Percentiles rank a stretch among this genome's conserved stretches.
Evolutionary conservation across 2,329 filamentous ascomycete genomes (phyloP).

Genomic region (Colletotrichum siamense): DNA sequence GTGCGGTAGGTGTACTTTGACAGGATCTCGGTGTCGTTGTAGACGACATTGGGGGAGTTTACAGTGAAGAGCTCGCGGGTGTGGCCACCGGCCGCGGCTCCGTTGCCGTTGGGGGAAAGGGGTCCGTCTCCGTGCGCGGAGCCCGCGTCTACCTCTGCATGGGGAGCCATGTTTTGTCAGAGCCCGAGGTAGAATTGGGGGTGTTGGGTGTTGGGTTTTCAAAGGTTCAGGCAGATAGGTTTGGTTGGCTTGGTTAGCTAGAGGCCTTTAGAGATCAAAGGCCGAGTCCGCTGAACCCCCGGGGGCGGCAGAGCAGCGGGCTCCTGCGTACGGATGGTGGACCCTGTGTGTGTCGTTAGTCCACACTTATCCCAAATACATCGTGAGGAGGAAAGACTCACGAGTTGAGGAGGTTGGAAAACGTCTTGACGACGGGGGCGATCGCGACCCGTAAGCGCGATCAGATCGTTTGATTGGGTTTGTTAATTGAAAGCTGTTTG

Average conservation of each 20-base stretch:
- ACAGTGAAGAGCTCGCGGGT: constrained; percentile 79
- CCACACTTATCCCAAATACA: neutral
- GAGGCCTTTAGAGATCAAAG: constrained; percentile 24
- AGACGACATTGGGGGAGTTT: constrained; percentile 89
- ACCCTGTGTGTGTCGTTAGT: constrained; percentile 59
- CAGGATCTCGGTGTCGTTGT: constrained; percentile 86
- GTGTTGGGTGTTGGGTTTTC: neutral
- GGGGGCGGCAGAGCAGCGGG: constrained; percentile 89
- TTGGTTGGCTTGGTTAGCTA: constrained; percentile 52
- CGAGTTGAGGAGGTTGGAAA: constrained; percentile 98
- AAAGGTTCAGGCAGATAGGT: constrained; percentile 26
- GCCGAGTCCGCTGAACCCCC: constrained; percentile 79
- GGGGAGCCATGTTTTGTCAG: constrained; percentile 78
- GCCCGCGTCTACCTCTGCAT: constrained; percentile 70
- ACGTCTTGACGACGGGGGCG: constrained; percentile 83
- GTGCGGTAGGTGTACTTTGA: constrained; percentile 98
- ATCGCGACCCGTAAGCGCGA: constrained; percentile 66
- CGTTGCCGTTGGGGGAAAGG: constrained; percentile 32
- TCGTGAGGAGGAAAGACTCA: constrained; percentile 57
- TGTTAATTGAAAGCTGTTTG: neutral
- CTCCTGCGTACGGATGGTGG: constrained; percentile 96
- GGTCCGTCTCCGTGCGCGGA: constrained; percentile 67
- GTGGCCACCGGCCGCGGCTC: constrained; percentile 43
- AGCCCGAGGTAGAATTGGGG: constrained; percentile 15
- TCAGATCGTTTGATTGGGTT: constrained; percentile 35